Evolutionary conservation across 495 filamentous ascomycete species (phyloP).

Genomic region (Penicillium paradoxum): DNA sequence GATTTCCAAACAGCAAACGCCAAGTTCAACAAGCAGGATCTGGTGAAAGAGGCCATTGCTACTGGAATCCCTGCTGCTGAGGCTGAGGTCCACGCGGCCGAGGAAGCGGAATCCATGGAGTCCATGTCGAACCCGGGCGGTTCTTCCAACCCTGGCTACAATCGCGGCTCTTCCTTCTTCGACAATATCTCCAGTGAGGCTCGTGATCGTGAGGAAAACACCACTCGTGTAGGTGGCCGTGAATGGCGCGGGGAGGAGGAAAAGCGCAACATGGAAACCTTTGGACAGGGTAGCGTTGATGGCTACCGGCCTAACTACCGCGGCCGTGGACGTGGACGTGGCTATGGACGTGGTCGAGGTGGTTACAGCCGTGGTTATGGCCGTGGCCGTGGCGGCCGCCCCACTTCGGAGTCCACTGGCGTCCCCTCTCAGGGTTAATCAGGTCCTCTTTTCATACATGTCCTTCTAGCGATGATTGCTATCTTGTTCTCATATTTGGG

Average conservation of each 20-base stretch:
- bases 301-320: constrained; percentile 70
- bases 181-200: constrained; percentile 95
- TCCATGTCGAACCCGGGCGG: constrained; percentile 27
- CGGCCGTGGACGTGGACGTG: constrained; percentile 55
- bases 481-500: constrained; percentile 18
- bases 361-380: constrained; percentile 35
- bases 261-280: constrained; percentile 95
- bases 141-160: constrained; percentile 50
- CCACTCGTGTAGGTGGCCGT: constrained; percentile 68
- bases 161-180: constrained; percentile 84
- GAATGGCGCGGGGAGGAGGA: constrained; percentile 92
- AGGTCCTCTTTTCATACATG: constrained; percentile 3
- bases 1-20: constrained; percentile 92
- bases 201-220: constrained; percentile 78
- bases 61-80: constrained; percentile 64
- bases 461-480: constrained; percentile 12
- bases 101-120: constrained; percentile 30
- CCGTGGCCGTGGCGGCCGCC: constrained; percentile 37
- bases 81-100: constrained; percentile 32
- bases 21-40: constrained; percentile 96
- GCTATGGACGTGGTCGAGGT: constrained; percentile 57
- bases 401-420: constrained; percentile 38
- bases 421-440: constrained; percentile 37
- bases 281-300: constrained; percentile 96
- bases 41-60: constrained; percentile 86